A percentile compares a stretch with the other conserved stretches of the same genome.
Conservation (phyloP, 73 alveolate species). For the Stentor roeselii region DNA sequence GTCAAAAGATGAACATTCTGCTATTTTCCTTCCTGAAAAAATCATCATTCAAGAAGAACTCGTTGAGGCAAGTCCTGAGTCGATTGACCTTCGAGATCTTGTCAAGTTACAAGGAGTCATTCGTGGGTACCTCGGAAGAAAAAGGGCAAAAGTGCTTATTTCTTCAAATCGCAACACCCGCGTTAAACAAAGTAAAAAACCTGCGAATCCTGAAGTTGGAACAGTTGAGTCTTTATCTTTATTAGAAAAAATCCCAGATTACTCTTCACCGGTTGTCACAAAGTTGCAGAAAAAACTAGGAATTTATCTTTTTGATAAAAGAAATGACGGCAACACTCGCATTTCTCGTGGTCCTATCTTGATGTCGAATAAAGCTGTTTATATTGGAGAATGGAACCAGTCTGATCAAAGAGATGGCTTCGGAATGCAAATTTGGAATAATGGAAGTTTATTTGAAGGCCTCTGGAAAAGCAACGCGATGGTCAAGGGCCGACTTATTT, state of each 20-base stretch:
- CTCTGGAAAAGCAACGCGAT: conserved; percentile 29
- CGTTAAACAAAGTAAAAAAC: too few relatives aligned
- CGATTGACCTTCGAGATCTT: not conserved
- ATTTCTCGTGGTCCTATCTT: not conserved
- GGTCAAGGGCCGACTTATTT: conserved; percentile 37
- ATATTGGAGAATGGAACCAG: conserved; percentile 23
- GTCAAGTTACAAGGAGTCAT: not conserved
- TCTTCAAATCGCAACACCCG: not conserved
- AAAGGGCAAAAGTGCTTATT: not conserved
- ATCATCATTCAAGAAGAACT: not conserved
- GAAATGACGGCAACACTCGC: not conserved
- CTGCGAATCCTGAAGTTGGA: not conserved
- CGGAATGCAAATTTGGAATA: conserved; percentile 49
- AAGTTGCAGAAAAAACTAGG: not conserved
- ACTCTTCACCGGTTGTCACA: not conserved
- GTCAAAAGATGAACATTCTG: not conserved
- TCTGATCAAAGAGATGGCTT: not conserved
- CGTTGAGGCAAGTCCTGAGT: too few relatives aligned
- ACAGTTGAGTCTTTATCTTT: too few relatives aligned
- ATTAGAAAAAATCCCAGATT: not conserved
- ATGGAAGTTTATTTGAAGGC: conserved; percentile 40
- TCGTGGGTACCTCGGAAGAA: not conserved
- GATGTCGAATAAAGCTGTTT: not conserved
- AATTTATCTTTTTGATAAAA: too few relatives aligned
- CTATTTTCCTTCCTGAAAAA: too few relatives aligned